phyloP scores from a whole-genome alignment of 1,284 basidiomycete genomes.

The Puccinia triticina region DNA sequence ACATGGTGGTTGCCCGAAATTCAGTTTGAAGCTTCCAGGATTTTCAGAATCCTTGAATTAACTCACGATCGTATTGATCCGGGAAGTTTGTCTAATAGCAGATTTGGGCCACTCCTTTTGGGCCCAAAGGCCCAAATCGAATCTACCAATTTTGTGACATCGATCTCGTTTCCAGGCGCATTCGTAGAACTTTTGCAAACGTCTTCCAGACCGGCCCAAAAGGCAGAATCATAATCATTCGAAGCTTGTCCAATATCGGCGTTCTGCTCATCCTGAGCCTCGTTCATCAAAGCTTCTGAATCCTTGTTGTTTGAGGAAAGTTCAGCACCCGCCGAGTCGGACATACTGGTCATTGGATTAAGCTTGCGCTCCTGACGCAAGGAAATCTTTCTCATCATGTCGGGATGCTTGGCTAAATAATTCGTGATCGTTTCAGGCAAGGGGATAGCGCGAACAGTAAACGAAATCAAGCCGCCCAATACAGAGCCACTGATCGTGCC shows the following conservation, averaged over 20 bases:
- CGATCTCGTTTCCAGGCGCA: conserved; percentile 72
- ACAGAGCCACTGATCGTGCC: conserved; percentile 77
- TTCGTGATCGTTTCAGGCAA: conserved; percentile 71
- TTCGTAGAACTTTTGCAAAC: conserved; percentile 77
- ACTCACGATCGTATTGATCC: conserved; percentile 60
- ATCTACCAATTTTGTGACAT: conserved; percentile 77
- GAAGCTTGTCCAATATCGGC: conserved; percentile 56
- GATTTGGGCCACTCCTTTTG: conserved; percentile 78
- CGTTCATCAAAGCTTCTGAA: conserved; percentile 31
- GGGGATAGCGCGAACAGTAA: conserved; percentile 79
- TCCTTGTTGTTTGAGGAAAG: conserved; percentile 53
- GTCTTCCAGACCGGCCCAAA: conserved; percentile 71
- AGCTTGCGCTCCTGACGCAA: conserved; percentile 19
- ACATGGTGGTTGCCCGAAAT: background rate
- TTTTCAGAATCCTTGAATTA: no score
- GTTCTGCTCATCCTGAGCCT: conserved; percentile 52
- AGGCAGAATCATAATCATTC: conserved; percentile 61
- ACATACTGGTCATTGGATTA: conserved; percentile 52
- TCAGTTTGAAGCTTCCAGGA: no score
- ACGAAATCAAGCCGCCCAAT: conserved; percentile 74
- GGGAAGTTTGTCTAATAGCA: conserved; percentile 72
- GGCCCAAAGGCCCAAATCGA: conserved; percentile 91
- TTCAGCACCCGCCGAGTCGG: background rate
- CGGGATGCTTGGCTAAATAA: conserved; percentile 66
- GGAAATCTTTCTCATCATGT: conserved; percentile 26